Evolutionary conservation across 257 asterid species (phyloP), one percentile per base, ranked within the genome.

Genomic region (Petrea volubilis): DNA sequence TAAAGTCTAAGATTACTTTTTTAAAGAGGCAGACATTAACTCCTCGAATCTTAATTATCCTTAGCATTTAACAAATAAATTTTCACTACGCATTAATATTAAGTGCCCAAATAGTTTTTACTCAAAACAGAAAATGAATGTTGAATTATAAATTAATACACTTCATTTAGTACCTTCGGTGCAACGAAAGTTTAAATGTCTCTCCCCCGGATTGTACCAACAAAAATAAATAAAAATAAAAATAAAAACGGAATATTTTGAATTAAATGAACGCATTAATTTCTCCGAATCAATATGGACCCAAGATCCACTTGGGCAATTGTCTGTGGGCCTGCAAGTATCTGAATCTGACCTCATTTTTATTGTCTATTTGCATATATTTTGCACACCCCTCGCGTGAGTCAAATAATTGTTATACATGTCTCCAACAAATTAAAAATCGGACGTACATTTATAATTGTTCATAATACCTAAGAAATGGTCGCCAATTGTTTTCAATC

Each of bases 321-420:
- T 41, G 4, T 50, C 18, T 7, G 78, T 84, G 86, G 80, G 83
- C 82, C 82, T 78, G 13, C 10, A 40, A 21, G 72, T 43, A 51
- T 81, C 82, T 70, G 77, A 65, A 75, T 65, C n/a, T 68, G 78
- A 78, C 78, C 76, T 56, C 83, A 81, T 79, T 71, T 64, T 71
- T 50, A 50, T 9, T 36, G 34, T 68, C 47, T 10, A 21, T 38
- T 47, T 64, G 23, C 50, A 44, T 55, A 65, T 31, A 40, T 24
- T 31, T 17, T 46, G 8, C 88, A 74, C 86, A 77, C 85, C 2
- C 85, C 52, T 70, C 83, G 86, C 88, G 91, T 83, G 90, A 86
- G 73, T 63, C 79, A 68, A 75, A 85, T 86, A 65, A 84, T 85
- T 73, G 80, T 73, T 69, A 67, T 52, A 67, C 25, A 18, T 50